Conservation (phyloP, 2,329 filamentous ascomycete species). For the Cladosporium sp. region DNA sequence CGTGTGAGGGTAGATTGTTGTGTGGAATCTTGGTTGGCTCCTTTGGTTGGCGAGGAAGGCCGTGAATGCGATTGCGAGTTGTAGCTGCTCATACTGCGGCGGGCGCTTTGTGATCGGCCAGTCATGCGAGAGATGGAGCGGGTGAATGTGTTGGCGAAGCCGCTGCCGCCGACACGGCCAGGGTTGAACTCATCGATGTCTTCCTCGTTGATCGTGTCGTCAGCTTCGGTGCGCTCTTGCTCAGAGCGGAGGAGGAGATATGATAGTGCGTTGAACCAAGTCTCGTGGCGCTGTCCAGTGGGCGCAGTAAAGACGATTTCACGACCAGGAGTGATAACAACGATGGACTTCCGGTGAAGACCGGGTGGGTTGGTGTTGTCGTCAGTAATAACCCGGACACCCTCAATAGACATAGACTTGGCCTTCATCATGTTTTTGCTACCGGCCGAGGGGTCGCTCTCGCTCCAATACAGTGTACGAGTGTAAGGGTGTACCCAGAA, state of each 20-base stretch:
- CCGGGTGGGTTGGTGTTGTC: constrained; percentile 94
- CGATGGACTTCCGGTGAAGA: constrained; percentile 86
- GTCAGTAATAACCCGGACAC: constrained; percentile 84
- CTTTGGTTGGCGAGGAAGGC: constrained; percentile 29
- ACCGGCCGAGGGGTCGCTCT: constrained; percentile 74
- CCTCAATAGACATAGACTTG: constrained; percentile 92
- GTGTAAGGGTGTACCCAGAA: constrained; percentile 99
- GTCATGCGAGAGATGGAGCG: constrained; percentile 50
- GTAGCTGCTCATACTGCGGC: constrained; percentile 36
- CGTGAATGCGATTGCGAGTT: constrained; percentile 20
- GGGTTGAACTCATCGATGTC: constrained; percentile 79
- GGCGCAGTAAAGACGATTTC: constrained; percentile 91
- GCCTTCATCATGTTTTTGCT: constrained; percentile 71
- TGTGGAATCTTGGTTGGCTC: constrained; percentile 25
- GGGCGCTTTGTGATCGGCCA: constrained; percentile 48
- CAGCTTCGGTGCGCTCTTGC: constrained; percentile 43
- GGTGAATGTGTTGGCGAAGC: constrained; percentile 36
- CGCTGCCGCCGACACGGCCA: constrained; percentile 16
- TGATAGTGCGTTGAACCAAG: constrained; percentile 95
- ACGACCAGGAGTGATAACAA: constrained; percentile 83
- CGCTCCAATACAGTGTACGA: constrained; percentile 93
- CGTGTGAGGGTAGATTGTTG: constrained; percentile 1
- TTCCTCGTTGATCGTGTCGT: constrained; percentile 53
- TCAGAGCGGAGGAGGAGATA: constrained; percentile 78
- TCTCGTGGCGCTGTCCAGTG: constrained; percentile 91